Base-by-base conservation (phyloP, 768 basidiomycete genomes). In the Tulasnella sp. region DNA sequence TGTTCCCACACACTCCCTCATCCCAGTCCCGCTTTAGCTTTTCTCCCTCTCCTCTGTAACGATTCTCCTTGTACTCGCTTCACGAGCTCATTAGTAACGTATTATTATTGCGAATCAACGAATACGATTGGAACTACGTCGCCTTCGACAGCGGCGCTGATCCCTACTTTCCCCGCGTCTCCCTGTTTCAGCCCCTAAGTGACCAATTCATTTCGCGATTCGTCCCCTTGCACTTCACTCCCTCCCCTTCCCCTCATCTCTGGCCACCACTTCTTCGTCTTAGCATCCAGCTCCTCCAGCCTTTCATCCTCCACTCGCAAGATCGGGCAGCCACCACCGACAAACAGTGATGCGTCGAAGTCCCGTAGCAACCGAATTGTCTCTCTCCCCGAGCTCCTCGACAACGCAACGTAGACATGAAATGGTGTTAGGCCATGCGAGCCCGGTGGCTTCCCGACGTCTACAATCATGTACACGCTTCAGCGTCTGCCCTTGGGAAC, bases 381-480 rank as follows among this genome's bases (percentile, higher is more conserved):
- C 2, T 83, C 79, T 11, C 85, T 72, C 1, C 86, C 86, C 74
- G 75, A 46, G 76, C 85, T 85, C 40, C 86, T 76, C 9, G 87
- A 88, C 9, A 88, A 81, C 40, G 88, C 85, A 1, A 89, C 86
- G 81, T 88, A 88, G 1, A 86, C 75, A 73, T 88, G 88, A 80
- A 87, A 88, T 0, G 84, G 84, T 0, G 83, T 83, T 0, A 88
- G 80, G 1, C 42, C 24, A 0, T 83, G 84, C 0, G 80, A 80
- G 2, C 50, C 16, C 0, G 86, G 86, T 5, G 87, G 86, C 34
- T 77, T 80, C 3, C 78, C 85, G 0, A 89, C 73, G 78, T 89
- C 87, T 3, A 88, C 85, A 0, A 88, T 81, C 0, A 87, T 85
- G n/a, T 60, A 83, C 78, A 12, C 28, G 69, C 5, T 9, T 3